These are phyloP conservation scores for Bipolaris cookei DNA, from an alignment of 2,329 filamentous ascomycete genomes.

Conservation along the genomic window DNA sequence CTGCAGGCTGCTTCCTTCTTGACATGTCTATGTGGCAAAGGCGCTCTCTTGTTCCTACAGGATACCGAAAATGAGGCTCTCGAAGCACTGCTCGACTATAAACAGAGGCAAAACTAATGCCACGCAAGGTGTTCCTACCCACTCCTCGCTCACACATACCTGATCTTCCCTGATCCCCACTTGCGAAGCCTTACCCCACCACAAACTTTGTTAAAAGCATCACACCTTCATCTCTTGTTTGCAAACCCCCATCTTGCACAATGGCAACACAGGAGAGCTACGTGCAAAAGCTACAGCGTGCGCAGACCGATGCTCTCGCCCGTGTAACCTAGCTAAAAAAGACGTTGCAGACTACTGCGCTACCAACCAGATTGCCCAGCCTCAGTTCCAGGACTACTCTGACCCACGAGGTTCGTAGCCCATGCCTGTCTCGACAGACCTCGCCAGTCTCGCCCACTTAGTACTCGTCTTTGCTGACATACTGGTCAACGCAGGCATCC, in stretches of 20 bases:
- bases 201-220: conserved; percentile 21
- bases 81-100: conserved; percentile 38
- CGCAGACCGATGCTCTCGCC: conserved; percentile 15
- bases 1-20: conserved; percentile 28
- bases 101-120: conserved; percentile 33
- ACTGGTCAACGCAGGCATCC: conserved; percentile 30
- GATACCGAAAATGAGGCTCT: conserved; percentile 36
- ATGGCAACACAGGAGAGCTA: conserved; percentile 44
- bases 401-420: conserved; percentile 44
- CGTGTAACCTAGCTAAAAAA: conserved; percentile 16
- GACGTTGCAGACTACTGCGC: conserved; percentile 39
- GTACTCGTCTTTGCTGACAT: conserved; percentile 18
- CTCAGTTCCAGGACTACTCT: conserved; percentile 48
- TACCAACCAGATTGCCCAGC: conserved; percentile 43
- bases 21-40: conserved; percentile 35
- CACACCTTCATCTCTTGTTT: conserved; percentile 18
- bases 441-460: not conserved
- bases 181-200: conserved; percentile 30
- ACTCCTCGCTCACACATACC: conserved; percentile 30
- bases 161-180: conserved; percentile 32
- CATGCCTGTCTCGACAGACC: not conserved
- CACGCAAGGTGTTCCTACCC: conserved; percentile 30
- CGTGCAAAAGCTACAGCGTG: conserved; percentile 44
- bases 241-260: conserved; percentile 20
- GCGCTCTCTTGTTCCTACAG: conserved; percentile 24